Conservation (phyloP, 2,329 filamentous ascomycete species). For the Domatiomyces globalis region DNA sequence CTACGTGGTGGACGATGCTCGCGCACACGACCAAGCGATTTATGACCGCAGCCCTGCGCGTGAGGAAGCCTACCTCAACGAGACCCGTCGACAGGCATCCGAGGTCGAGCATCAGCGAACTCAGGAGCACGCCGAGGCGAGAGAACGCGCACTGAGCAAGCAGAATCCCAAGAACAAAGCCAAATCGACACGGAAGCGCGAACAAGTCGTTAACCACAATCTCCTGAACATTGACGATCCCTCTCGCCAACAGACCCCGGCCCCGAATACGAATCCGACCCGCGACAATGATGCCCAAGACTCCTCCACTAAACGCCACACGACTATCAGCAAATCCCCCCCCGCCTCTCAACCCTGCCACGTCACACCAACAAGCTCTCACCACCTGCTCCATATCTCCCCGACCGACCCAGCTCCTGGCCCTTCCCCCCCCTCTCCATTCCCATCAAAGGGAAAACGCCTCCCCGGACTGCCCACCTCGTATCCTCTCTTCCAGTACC, state of each 20-base stretch:
- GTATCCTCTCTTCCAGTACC: constrained; percentile 64
- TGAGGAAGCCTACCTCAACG: constrained; percentile 46
- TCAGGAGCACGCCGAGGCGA: constrained; percentile 40
- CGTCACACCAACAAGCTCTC: constrained; percentile 39
- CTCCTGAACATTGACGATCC: constrained; percentile 5
- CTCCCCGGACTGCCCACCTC: constrained; percentile 33
- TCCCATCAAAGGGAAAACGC: constrained; percentile 14
- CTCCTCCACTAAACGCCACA: constrained; percentile 1
- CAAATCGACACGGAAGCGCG: constrained; percentile 30
- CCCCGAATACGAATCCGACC: constrained; percentile 1
- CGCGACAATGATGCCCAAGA: background rate
- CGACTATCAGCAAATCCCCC: too few relatives aligned
- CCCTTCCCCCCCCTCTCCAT: constrained; percentile 12
- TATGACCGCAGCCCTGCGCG: constrained; percentile 41
- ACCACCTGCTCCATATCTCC: constrained; percentile 29
- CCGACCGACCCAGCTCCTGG: constrained; percentile 1
- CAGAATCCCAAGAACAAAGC: constrained; percentile 38
- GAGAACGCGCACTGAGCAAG: constrained; percentile 32
- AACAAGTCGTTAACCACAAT: constrained; percentile 11
- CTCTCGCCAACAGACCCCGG: constrained; percentile 1
- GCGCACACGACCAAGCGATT: constrained; percentile 54
- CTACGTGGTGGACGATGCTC: constrained; percentile 66
- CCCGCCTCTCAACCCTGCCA: constrained; percentile 8
- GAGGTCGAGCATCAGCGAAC: constrained; percentile 23
- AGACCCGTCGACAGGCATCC: background rate